Evolutionary conservation across 164 flowering plant species (phyloP), one percentile per base, ranked within the genome.

Genomic region (Malania oleifera): DNA sequence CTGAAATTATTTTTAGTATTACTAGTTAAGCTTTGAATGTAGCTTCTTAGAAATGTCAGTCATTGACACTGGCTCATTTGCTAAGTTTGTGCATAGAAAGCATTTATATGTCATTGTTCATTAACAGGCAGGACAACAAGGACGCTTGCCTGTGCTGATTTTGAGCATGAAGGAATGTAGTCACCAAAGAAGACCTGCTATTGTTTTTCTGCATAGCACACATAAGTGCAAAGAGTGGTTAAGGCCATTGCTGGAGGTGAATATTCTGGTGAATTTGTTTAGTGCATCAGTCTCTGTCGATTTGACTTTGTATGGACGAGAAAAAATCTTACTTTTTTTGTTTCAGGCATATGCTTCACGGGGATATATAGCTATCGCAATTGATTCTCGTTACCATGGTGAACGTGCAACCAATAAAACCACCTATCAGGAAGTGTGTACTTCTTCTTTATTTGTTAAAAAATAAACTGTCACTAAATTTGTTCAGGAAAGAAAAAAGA

Each of bases 371-470:
- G 75, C 98, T 31, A 76, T 95, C 67, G 90, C 87, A 20, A 75
- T 95, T 64, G 99, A 95, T 82, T 91, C 99, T 37, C 91, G 99
- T 51, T 95, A 95, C 69, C 97, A 95, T 72, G 99, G 99, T 60
- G 99, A 91, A 77, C 83, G 99, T 51, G 99, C 99, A 37, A 70
- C 34, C 29, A 77, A 19, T 62, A 22, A 52, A 56, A 86, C 89
- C 38, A 80, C 96, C 19, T 93, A 93, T 59, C 66, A 57, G 68
- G 97, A 88, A 62, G 99, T 93, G 54, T 38, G 70, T 52, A 43
- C 35, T 56, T 26, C 18, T 57, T 54, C 13, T 47, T 24, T 12
- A 11, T 23, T 24, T 0, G 19, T 14, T 19, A 2, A 14, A 2
- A 2, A n/a, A n/a, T n/a, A n/a, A n/a, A n/a, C n/a, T 1, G 17